Evolutionary conservation across 225 moss, liverwort and hornwort species (phyloP).

Genomic region (Straminergon stramineum): DNA sequence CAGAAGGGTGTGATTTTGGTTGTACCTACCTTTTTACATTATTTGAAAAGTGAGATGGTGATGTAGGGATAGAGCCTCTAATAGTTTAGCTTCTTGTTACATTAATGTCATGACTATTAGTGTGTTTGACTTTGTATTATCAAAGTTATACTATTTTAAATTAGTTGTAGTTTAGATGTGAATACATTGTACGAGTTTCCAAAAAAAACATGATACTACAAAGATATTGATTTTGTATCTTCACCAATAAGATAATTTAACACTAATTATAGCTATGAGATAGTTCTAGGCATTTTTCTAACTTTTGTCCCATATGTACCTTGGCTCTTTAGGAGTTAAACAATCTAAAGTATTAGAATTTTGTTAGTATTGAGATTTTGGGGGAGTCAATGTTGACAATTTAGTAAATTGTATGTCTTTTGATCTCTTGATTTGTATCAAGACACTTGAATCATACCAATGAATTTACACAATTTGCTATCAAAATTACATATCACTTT

Average conservation of each 20-base stretch:
- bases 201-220: neutral
- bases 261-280: neutral
- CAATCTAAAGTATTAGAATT: neutral
- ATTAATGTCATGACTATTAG: neutral
- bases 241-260: neutral
- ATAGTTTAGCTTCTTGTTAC: neutral
- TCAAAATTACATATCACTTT: too few species aligned
- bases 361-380: neutral
- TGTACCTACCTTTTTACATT: neutral
- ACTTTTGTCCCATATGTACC: rapidly evolving
- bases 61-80: rapidly evolving
- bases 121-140: neutral
- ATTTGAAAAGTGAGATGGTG: rapidly evolving
- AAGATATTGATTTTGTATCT: rapidly evolving
- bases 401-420: neutral
- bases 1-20: rapidly evolving
- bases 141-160: neutral
- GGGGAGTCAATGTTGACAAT: neutral
- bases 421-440: neutral
- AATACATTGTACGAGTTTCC: neutral
- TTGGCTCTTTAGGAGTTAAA: rapidly evolving
- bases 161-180: neutral
- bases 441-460: too few species aligned
- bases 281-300: neutral
- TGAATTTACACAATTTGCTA: too few species aligned